Conservation (phyloP, 192 early-diverging fungal genomes). For the Podila epigama region DNA sequence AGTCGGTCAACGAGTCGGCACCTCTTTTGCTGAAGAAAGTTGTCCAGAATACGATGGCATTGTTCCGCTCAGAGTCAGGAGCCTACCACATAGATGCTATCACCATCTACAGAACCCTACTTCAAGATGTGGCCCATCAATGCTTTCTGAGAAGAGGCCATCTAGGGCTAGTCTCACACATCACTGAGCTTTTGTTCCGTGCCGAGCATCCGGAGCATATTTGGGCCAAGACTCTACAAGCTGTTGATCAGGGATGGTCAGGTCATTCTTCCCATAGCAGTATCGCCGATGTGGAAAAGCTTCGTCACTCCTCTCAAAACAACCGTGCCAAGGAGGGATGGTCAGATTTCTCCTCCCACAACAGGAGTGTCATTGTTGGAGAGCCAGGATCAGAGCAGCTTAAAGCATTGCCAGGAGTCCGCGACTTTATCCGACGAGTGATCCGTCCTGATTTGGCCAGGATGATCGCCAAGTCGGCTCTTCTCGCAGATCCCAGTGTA, state of each 20-base stretch:
- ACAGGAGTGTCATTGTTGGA: too few relatives aligned
- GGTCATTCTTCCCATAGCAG: too few relatives aligned
- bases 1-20: not conserved
- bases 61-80: not conserved
- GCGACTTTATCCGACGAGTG: not conserved
- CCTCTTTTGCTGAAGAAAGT: not conserved
- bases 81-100: not conserved
- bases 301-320: too few relatives aligned
- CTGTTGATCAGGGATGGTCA: not conserved
- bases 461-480: slow-evolving; percentile 10
- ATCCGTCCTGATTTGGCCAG: slow-evolving; percentile 8
- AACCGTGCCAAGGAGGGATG: too few relatives aligned
- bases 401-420: not conserved
- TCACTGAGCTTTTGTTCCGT: slow-evolving; percentile 15
- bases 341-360: too few relatives aligned
- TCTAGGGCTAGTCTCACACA: slow-evolving; percentile 19
- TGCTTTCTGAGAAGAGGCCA: slow-evolving; percentile 7
- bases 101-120: slow-evolving; percentile 5
- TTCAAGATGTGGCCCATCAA: slow-evolving; percentile 16
- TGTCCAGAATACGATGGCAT: slow-evolving; percentile 27
- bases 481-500: not conserved
- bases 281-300: too few relatives aligned
- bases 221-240: slow-evolving; percentile 4
- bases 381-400: not conserved
- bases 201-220: slow-evolving; percentile 2